A percentile compares a stretch with the other conserved stretches of the same genome.
Conservation (phyloP, 305 asterid genomes). For the Rubia balearica region DNA sequence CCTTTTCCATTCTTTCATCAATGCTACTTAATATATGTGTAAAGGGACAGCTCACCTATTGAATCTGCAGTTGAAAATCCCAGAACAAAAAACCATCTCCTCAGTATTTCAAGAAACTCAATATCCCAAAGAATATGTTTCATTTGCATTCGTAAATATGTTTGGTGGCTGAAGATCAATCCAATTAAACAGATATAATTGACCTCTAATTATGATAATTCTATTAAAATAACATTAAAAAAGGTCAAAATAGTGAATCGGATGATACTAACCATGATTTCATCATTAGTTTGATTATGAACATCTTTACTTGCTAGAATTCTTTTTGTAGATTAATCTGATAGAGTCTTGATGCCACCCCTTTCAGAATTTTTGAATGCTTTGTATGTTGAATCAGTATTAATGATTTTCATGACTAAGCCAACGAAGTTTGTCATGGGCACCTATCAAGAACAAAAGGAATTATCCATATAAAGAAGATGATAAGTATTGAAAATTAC, state of each 20-base stretch:
- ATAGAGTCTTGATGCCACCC: slow-evolving; percentile 30
- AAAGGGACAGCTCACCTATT: slow-evolving; percentile 53
- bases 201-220: not conserved
- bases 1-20: slow-evolving; percentile 37
- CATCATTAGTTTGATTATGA: slow-evolving; percentile 28
- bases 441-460: slow-evolving; percentile 39
- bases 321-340: slow-evolving; percentile 28
- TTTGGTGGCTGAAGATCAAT: not conserved
- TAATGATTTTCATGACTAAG: slow-evolving; percentile 91
- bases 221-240: not conserved
- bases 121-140: not conserved
- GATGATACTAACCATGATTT: slow-evolving; percentile 33
- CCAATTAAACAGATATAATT: not conserved
- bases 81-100: not conserved
- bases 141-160: not conserved
- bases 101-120: not conserved
- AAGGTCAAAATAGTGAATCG: not conserved
- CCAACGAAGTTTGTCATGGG: slow-evolving; percentile 95
- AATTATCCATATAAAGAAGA: not conserved
- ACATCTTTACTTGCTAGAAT: slow-evolving; percentile 34
- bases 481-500: not conserved
- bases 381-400: slow-evolving; percentile 74
- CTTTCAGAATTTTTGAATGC: slow-evolving; percentile 33
- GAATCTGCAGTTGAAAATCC: slow-evolving; percentile 33
- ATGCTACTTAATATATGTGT: slow-evolving; percentile 45